phyloP scores from a whole-genome alignment of 2,329 filamentous ascomycete genomes.

The Penicillium sp. region DNA sequence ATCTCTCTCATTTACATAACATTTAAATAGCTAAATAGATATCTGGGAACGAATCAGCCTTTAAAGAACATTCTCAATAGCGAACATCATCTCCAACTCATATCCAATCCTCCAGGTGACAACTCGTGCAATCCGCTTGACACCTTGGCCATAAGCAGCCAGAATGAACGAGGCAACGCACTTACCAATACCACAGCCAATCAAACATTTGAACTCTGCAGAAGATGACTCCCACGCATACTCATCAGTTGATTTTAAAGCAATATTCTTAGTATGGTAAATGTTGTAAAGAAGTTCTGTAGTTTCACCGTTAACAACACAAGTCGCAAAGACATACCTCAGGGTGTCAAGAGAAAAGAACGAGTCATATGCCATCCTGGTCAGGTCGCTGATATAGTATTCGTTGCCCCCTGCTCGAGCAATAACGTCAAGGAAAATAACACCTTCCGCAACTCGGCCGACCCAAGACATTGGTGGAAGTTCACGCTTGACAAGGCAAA shows the following conservation, averaged over 20 bases:
- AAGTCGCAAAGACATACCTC: neutral
- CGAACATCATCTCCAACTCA: neutral
- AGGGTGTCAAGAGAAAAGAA: neutral
- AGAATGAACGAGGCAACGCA: slow-evolving; percentile 2
- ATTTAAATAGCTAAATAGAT: neutral
- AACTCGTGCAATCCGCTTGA: slow-evolving; percentile 6
- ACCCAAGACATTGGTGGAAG: neutral
- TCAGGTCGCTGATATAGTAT: neutral
- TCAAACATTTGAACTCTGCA: slow-evolving; percentile 2
- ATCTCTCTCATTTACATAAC: too few species aligned
- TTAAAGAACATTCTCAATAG: neutral
- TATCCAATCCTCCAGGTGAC: neutral
- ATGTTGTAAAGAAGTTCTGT: neutral
- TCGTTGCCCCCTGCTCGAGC: neutral
- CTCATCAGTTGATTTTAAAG: too few species aligned
- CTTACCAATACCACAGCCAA: slow-evolving; percentile 12
- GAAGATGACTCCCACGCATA: slow-evolving; percentile 4
- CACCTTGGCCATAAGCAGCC: slow-evolving; percentile 5
- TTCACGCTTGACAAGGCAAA: neutral
- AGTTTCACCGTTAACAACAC: neutral
- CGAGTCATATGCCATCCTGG: neutral
- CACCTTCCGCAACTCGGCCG: neutral
- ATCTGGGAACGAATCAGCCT: neutral
- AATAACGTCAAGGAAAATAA: neutral
- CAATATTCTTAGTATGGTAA: neutral